Evolutionary conservation across 169 alveolate genomes (phyloP), one percentile per base, ranked within the genome.

Genomic region (Miamiensis avidus): DNA sequence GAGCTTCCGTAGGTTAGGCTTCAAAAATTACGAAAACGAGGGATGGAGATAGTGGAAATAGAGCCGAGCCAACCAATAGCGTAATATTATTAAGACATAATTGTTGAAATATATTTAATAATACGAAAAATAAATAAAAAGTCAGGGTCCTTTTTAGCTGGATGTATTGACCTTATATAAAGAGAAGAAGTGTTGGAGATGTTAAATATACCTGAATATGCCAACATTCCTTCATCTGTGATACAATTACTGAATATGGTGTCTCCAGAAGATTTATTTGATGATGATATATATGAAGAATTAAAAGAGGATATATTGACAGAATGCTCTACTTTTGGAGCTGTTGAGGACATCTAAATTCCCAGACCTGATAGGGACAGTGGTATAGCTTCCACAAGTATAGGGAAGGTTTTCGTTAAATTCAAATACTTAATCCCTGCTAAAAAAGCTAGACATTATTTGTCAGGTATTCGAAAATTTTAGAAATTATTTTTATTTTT

Each of bases 371-470:
- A 94, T 77, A 84, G 87, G 69, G 89, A 85, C 31, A 89, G 89
- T 29, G 91, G 88, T 34, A 83, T 90, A 29, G 89, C 91, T 69
- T 88, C 92, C 29, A 94, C 90, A 74, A 92, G 93, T 87, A 96
- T 94, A 4, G 97, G 97, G 34, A 96, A 96, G 84, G 87, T 94
- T 20, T 96, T 94, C 89, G 94, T 96, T 26, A 94, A 93, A 89
- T 96, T 96, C 87, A 87, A 93, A 82, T 89, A 92, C 49, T 34
- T 94, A 29, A 89, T 94, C 30, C 90, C 96, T 26, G 97, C 97
- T 4, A 96, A 96, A 85, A 93, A 91, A 81, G 97, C 97, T 0
- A 93, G 95, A 91, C 93, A 88, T 84, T 89, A 89, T 78, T 74
- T 95, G 31, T 82, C 93, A 31, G 98, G 95, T 29, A 49, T 11